Evolutionary conservation across 192 early-diverging fungal species (phyloP).

Genomic region (Glomus cerebriforme): DNA sequence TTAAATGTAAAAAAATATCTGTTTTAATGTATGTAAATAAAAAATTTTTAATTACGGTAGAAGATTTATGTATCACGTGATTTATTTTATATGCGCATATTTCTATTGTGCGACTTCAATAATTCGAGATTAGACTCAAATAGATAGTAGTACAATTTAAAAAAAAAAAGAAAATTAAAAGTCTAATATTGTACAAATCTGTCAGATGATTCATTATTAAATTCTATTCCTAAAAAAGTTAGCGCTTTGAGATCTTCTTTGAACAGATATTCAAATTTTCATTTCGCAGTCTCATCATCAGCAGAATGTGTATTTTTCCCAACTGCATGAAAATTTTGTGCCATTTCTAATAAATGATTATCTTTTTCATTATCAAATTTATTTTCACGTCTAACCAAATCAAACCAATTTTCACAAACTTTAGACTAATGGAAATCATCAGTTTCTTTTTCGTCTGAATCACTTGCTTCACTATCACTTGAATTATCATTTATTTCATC

Average conservation of each 20-base stretch:
- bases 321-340: background rate
- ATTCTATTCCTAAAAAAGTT: background rate
- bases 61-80: no score
- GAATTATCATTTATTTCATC: background rate
- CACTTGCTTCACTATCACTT: background rate
- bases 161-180: no score
- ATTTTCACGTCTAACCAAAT: background rate
- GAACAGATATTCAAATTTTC: background rate
- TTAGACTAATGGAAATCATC: background rate
- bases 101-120: no score
- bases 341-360: background rate
- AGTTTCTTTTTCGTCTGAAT: background rate
- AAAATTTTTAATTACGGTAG: no score
- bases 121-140: no score
- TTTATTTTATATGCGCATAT: no score
- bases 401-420: background rate
- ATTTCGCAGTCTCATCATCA: background rate
- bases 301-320: background rate
- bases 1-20: no score
- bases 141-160: no score
- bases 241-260: background rate
- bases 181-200: no score
- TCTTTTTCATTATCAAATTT: background rate
- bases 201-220: no score
- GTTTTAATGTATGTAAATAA: no score